Conservation (phyloP, 2,329 filamentous ascomycete genomes). For the Neoascochyta sp. region DNA sequence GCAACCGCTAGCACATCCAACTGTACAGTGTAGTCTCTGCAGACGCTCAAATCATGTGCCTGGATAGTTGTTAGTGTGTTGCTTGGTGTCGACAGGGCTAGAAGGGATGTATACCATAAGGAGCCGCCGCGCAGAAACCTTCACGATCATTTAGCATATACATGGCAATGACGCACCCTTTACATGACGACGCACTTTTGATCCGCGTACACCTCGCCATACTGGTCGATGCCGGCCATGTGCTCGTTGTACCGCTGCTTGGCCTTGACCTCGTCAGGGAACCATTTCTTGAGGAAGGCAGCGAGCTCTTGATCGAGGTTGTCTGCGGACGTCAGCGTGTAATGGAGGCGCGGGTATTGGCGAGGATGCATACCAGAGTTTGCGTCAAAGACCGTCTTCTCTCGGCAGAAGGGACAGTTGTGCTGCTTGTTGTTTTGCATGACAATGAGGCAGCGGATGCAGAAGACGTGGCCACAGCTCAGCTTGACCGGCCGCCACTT, state of each 20-base stretch:
- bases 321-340: slow-evolving; percentile 43
- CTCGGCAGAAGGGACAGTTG: slow-evolving; percentile 72
- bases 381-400: slow-evolving; percentile 66
- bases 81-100: background rate
- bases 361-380: slow-evolving; percentile 54
- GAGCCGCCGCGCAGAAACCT: slow-evolving; percentile 17
- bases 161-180: background rate
- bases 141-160: slow-evolving; percentile 7
- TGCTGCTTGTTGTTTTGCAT: slow-evolving; percentile 68
- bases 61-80: background rate
- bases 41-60: slow-evolving; percentile 3
- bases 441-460: slow-evolving; percentile 77
- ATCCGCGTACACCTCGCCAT: slow-evolving; percentile 61
- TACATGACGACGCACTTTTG: slow-evolving; percentile 59
- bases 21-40: too few species aligned
- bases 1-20: too few species aligned
- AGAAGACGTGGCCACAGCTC: slow-evolving; percentile 73
- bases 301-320: slow-evolving; percentile 67
- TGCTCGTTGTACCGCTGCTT: slow-evolving; percentile 65
- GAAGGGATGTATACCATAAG: slow-evolving; percentile 8
- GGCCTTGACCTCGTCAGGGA: slow-evolving; percentile 66
- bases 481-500: slow-evolving; percentile 79
- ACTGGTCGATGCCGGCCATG: slow-evolving; percentile 69
- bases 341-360: background rate
- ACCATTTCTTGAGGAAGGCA: slow-evolving; percentile 70